These are phyloP conservation scores for Pugionium dolabratum DNA, from an alignment of 345 rosid species.

Conservation along the genomic window DNA sequence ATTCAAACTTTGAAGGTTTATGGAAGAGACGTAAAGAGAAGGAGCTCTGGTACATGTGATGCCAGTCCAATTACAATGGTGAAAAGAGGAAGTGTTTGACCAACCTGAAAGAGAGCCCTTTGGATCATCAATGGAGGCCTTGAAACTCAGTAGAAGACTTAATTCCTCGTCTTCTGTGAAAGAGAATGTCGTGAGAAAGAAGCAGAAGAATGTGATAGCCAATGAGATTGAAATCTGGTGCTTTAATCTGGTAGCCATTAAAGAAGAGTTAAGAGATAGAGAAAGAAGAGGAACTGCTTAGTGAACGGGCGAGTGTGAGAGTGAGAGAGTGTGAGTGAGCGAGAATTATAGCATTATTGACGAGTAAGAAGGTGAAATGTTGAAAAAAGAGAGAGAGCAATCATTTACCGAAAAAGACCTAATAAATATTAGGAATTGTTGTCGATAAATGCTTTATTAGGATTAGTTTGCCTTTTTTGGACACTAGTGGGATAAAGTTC, in stretches of 20 bases:
- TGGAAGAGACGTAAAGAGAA: conserved; percentile 59
- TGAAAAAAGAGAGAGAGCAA: conserved; percentile 1
- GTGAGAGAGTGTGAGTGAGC: conserved; percentile 18
- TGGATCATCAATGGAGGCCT: conserved; percentile 72
- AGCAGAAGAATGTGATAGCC: conserved; percentile 47
- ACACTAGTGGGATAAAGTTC: too few species aligned
- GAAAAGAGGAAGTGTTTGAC: conserved; percentile 55
- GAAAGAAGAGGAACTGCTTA: conserved; percentile 33
- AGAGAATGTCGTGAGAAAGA: conserved; percentile 43
- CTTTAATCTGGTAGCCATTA: conserved; percentile 61
- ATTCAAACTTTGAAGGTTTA: conserved; percentile 75
- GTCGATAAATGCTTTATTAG: background rate
- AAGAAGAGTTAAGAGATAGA: conserved; percentile 27
- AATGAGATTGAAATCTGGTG: conserved; percentile 43
- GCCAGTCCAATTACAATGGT: conserved; percentile 90
- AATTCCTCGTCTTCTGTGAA: conserved; percentile 59
- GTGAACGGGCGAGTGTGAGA: background rate
- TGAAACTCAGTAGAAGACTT: conserved; percentile 69
- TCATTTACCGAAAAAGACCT: conserved; percentile 13
- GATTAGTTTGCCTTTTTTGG: too few species aligned
- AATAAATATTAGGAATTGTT: background rate
- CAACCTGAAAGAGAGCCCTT: conserved; percentile 66
- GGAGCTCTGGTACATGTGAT: conserved; percentile 59
- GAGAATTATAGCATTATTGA: conserved; percentile 20
- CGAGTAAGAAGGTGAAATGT: conserved; percentile 10